Evolutionary conservation across 148 eudicot species (phyloP).

Genomic region (Dianthus caryophyllus): DNA sequence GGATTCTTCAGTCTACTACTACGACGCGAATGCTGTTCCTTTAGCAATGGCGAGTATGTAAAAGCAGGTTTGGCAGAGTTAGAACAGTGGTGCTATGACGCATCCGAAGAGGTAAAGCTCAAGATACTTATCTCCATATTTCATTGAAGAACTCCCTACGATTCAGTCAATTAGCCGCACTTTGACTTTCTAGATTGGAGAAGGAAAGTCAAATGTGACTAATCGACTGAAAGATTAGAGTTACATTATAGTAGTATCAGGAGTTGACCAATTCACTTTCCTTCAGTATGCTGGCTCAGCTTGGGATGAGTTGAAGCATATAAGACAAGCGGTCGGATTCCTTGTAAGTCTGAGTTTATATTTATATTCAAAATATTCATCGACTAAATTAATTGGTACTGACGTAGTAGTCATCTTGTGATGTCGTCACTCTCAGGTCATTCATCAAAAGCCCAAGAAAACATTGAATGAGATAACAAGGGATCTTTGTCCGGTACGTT

Average conservation of each 20-base stretch:
- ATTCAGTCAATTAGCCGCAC: too few relatives aligned
- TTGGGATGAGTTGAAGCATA: conserved; percentile 98
- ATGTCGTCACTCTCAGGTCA: conserved; percentile 47
- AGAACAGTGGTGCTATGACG: conserved; percentile 89
- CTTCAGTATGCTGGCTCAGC: conserved; percentile 88
- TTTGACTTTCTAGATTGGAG: too few relatives aligned
- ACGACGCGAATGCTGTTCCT: conserved; percentile 97
- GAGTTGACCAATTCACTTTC: not conserved
- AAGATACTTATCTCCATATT: not conserved
- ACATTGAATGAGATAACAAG: conserved; percentile 82
- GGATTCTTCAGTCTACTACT: conserved; percentile 65
- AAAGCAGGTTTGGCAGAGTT: conserved; percentile 93
- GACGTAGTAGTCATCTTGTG: conserved; percentile 1
- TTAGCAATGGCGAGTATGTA: conserved; percentile 93
- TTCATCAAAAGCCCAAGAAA: conserved; percentile 99
- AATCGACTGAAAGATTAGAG: too few relatives aligned
- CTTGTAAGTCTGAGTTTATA: conserved; percentile 45
- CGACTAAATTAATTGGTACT: not conserved
- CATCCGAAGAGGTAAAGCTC: conserved; percentile 79
- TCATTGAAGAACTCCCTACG: too few relatives aligned
- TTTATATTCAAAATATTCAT: not conserved
- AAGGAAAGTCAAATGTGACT: too few relatives aligned
- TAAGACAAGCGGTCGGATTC: conserved; percentile 98
- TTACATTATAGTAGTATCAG: not conserved
- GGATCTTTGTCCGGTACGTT: conserved; percentile 91